A percentile compares a stretch with the other conserved stretches of the same genome.
These are phyloP conservation scores for Metarhizium humberi DNA, from an alignment of 2,329 filamentous ascomycete species.

Conservation along the genomic window DNA sequence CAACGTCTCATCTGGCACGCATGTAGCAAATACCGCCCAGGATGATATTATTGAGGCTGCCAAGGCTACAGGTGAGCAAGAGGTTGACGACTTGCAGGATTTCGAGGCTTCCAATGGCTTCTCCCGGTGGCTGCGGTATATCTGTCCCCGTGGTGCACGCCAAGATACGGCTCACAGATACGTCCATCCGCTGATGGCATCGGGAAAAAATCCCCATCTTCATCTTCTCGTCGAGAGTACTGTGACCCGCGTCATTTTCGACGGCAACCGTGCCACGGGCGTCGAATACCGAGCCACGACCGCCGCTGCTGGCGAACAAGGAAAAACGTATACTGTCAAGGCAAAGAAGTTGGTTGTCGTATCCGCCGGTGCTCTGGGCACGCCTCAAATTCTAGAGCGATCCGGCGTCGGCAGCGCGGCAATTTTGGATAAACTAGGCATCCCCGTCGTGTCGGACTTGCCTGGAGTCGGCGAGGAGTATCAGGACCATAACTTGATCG, in stretches of 20 bases:
- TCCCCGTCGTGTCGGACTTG: conserved; percentile 36
- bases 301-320: conserved; percentile 4
- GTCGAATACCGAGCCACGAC: conserved; percentile 46
- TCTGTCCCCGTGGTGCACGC: conserved; percentile 38
- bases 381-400: conserved; percentile 48
- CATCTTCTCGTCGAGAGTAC: conserved; percentile 49
- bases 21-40: conserved; percentile 27
- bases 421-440: conserved; percentile 35
- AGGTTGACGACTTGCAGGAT: conserved; percentile 44
- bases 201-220: conserved; percentile 41
- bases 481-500: conserved; percentile 45
- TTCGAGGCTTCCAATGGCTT: conserved; percentile 29
- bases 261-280: conserved; percentile 42
- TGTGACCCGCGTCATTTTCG: conserved; percentile 45
- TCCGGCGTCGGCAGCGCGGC: conserved; percentile 49
- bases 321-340: conserved; percentile 11
- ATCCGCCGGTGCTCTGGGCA: conserved; percentile 39
- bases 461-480: conserved; percentile 45
- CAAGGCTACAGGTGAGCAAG: conserved; percentile 30
- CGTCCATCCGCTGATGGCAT: conserved; percentile 19
- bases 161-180: conserved; percentile 49
- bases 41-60: conserved; percentile 41
- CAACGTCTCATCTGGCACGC: conserved; percentile 42
- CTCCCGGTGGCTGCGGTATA: conserved; percentile 27
- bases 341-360: conserved; percentile 21